Evolutionary conservation across 176 grass and related monocot species (phyloP).

Genomic region (Avena sativa): DNA sequence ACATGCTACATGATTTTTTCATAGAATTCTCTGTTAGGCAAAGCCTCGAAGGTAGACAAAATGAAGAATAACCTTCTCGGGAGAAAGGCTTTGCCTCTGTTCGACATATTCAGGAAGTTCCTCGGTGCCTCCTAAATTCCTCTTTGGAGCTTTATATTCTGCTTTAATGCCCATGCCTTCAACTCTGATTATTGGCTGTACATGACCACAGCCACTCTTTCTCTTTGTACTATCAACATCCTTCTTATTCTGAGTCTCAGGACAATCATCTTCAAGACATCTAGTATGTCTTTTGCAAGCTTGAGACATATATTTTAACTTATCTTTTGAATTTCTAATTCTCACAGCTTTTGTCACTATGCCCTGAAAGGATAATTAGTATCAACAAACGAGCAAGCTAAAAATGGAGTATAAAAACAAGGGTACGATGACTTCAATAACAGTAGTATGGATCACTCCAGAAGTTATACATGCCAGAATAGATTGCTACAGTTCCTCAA

Average conservation of each 20-base stretch:
- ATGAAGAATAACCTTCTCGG: constrained; percentile 59
- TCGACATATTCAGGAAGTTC: constrained; percentile 82
- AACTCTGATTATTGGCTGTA: constrained; percentile 83
- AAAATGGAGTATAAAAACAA: background rate
- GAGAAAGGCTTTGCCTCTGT: constrained; percentile 85
- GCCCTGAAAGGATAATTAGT: constrained; percentile 55
- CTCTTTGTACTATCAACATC: constrained; percentile 72
- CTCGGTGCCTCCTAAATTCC: constrained; percentile 53
- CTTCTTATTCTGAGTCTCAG: constrained; percentile 72
- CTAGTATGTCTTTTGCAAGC: constrained; percentile 69
- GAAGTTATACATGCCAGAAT: background rate
- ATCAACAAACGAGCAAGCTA: background rate
- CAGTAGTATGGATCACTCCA: background rate
- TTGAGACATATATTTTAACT: constrained; percentile 79
- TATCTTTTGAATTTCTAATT: constrained; percentile 84
- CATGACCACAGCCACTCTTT: constrained; percentile 82
- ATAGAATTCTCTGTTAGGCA: background rate
- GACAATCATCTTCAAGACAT: constrained; percentile 64
- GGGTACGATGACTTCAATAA: background rate
- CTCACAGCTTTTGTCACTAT: constrained; percentile 66
- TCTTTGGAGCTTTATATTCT: constrained; percentile 84
- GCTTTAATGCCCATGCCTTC: constrained; percentile 96
- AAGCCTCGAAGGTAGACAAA: background rate
- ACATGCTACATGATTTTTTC: constrained; percentile 6
- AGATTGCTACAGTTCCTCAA: background rate